Percentiles rank a stretch among this genome's conserved stretches.
phyloP scores from a whole-genome alignment of 2,329 filamentous ascomycete species.

The Xylaria sp. region DNA sequence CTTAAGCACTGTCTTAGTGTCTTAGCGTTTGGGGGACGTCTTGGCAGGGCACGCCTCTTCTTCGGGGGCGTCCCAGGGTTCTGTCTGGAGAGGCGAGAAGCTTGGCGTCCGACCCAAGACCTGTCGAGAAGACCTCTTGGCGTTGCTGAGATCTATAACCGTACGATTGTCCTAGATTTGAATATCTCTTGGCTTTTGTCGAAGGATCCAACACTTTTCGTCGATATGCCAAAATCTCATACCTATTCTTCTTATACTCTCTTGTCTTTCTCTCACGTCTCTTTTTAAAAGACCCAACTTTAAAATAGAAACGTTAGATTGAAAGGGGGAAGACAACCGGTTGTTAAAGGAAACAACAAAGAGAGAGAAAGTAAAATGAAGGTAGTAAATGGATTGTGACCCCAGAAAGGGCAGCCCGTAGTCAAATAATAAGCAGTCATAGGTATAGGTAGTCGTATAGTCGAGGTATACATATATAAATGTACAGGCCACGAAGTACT shows the following conservation, averaged over 20 bases:
- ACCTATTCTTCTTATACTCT: not conserved
- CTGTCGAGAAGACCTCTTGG: conserved; percentile 28
- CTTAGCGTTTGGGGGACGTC: conserved; percentile 10
- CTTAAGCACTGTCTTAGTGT: conserved; percentile 28
- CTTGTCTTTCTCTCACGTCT: not conserved
- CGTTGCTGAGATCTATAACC: conserved; percentile 8
- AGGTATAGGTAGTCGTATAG: too few species aligned
- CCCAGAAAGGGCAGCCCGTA: not conserved
- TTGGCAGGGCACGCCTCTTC: conserved; percentile 29
- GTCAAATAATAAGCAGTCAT: not conserved
- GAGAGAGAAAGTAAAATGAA: not conserved
- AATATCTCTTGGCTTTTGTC: conserved; percentile 17
- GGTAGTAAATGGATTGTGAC: not conserved
- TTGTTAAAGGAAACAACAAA: not conserved
- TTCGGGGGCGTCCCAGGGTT: not conserved
- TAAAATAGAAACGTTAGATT: not conserved
- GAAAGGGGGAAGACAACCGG: not conserved
- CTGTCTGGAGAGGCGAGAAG: conserved; percentile 2
- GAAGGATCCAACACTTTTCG: conserved; percentile 7
- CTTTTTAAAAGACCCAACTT: not conserved
- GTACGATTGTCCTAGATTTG: not conserved
- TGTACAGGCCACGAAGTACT: not conserved
- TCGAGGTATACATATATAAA: conserved; percentile 7
- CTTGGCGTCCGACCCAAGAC: conserved; percentile 21
- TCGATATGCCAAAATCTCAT: not conserved